Conservation (phyloP, 2,329 filamentous ascomycete species). For the Lachnellula willkommii region DNA sequence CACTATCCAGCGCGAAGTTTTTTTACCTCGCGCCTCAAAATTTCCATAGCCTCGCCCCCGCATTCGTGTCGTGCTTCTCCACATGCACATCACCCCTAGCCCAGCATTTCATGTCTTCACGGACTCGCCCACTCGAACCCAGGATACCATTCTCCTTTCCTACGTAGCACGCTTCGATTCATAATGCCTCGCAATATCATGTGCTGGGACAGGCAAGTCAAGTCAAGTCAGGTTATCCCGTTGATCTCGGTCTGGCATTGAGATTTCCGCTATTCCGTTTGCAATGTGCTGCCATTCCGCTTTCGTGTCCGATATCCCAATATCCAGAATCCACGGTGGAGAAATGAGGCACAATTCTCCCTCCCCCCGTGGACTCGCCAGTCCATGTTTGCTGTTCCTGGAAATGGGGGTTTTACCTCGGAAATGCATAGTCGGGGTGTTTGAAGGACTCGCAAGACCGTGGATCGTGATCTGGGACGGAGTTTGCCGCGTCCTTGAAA, state of each 20-base stretch:
- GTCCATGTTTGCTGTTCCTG: slow-evolving; percentile 38
- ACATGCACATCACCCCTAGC: too few species aligned
- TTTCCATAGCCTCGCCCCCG: too few species aligned
- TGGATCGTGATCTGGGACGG: slow-evolving; percentile 41
- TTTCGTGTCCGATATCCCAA: slow-evolving; percentile 36
- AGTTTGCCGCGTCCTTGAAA: slow-evolving; percentile 33
- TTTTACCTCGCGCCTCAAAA: too few species aligned
- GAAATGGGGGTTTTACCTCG: slow-evolving; percentile 46
- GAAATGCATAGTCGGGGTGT: slow-evolving; percentile 39
- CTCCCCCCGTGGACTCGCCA: slow-evolving; percentile 48
- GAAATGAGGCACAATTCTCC: slow-evolving; percentile 35
- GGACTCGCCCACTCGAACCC: too few species aligned
- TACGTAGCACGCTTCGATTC: too few species aligned
- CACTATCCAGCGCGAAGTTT: too few species aligned
- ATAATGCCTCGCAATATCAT: slow-evolving; percentile 43
- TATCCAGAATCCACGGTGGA: slow-evolving; percentile 29
- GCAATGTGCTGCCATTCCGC: slow-evolving; percentile 48
- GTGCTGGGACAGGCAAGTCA: slow-evolving; percentile 39
- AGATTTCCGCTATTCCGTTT: slow-evolving; percentile 38
- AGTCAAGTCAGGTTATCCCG: slow-evolving; percentile 37
- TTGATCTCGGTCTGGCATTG: slow-evolving; percentile 39
- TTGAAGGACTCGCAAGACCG: slow-evolving; percentile 22
- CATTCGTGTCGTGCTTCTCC: too few species aligned
- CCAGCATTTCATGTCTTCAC: too few species aligned
- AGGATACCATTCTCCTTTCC: too few species aligned